A percentile compares a stretch with the other conserved stretches of the same genome.
Conservation (phyloP, 768 basidiomycete genomes). For the Russula sp. region DNA sequence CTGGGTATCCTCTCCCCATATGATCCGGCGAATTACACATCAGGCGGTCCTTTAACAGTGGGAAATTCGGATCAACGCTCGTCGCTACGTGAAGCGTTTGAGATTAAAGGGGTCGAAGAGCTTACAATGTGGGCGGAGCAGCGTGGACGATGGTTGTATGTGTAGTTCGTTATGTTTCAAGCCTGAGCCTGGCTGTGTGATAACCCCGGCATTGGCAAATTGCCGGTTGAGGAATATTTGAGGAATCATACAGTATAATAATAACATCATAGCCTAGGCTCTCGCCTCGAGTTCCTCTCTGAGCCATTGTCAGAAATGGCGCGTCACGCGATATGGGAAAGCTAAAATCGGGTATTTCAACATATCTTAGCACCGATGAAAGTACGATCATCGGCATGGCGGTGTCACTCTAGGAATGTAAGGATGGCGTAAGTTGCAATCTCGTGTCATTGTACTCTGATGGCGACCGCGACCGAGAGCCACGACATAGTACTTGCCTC, state of each 20-base stretch:
- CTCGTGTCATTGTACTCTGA: not conserved
- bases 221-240: not conserved
- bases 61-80: constrained; percentile 18
- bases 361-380: not conserved
- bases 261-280: not conserved
- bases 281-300: not conserved
- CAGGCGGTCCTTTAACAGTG: constrained; percentile 27
- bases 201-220: not conserved
- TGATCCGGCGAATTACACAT: constrained; percentile 31
- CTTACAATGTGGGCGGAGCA: constrained; percentile 35
- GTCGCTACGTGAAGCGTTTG: constrained; percentile 28
- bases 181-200: too few relatives aligned
- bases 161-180: constrained; percentile 24
- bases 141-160: constrained; percentile 38
- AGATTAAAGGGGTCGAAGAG: constrained; percentile 27
- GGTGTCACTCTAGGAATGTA: not conserved
- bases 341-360: too few relatives aligned
- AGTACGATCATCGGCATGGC: not conserved
- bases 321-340: too few relatives aligned
- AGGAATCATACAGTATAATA: not conserved
- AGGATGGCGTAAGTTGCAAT: not conserved
- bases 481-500: too few relatives aligned
- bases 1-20: constrained; percentile 73
- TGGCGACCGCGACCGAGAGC: too few relatives aligned
- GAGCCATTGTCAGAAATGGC: too few relatives aligned